phyloP scores from a whole-genome alignment of 345 rosid species.

The Brassica cretica region DNA sequence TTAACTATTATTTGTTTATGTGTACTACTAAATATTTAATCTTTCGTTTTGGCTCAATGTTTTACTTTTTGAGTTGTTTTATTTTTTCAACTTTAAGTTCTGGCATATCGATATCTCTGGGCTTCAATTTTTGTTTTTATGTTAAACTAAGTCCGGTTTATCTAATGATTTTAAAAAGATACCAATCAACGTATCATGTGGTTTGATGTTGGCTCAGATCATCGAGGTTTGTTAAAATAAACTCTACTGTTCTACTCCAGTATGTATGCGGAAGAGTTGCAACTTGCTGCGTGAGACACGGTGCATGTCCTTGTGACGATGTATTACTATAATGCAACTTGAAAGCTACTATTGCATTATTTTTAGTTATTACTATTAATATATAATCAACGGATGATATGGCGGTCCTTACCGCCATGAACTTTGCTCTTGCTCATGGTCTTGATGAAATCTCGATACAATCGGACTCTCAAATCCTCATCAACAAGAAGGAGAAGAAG shows the following conservation, averaged over 20 bases:
- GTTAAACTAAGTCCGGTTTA: not conserved
- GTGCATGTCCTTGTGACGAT: constrained; percentile 19
- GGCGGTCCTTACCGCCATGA: too few species aligned
- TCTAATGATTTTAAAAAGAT: not conserved
- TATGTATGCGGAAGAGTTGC: constrained; percentile 17
- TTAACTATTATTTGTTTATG: not conserved
- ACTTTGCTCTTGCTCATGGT: too few species aligned
- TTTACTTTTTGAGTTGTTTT: not conserved
- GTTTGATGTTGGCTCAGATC: not conserved
- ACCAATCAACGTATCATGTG: not conserved
- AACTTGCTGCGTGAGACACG: constrained; percentile 40
- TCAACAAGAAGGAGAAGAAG: too few species aligned
- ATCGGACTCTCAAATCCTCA: too few species aligned
- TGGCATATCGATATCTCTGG: not conserved
- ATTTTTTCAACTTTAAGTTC: not conserved
- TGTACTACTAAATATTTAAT: not conserved
- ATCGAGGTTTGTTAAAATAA: not conserved
- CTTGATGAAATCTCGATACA: too few species aligned
- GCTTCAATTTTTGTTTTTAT: not conserved
- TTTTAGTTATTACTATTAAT: constrained; percentile 5
- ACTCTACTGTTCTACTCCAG: not conserved
- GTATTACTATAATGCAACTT: constrained; percentile 20
- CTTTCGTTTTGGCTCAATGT: not conserved
- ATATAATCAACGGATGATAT: constrained; percentile 8
- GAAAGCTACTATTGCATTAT: constrained; percentile 23